Percentiles rank a stretch among this genome's conserved stretches.
Conservation (phyloP, 805 yeast species). For the Sugiyamaella americana region DNA sequence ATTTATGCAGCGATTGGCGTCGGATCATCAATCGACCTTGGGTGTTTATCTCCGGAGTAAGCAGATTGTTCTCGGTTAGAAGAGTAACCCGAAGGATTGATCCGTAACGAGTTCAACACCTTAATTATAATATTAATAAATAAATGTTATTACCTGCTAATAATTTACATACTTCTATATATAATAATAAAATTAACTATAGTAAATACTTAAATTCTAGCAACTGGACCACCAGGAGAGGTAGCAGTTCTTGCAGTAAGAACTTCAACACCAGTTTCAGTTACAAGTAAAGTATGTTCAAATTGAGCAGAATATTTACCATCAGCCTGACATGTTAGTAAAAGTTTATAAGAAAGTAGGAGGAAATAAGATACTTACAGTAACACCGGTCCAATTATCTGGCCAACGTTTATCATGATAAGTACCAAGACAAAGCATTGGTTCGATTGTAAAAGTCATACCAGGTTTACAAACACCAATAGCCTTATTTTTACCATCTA, state of each 20-base stretch:
- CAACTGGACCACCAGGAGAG: constrained; percentile 75
- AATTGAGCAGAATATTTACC: constrained; percentile 91
- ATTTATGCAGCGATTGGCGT: too few species aligned
- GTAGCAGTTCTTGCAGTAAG: constrained; percentile 71
- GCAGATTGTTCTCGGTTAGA: not conserved
- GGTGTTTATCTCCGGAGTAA: not conserved
- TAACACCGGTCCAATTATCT: constrained; percentile 92
- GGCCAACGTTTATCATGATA: constrained; percentile 88
- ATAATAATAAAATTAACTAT: too few species aligned
- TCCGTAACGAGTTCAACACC: too few species aligned
- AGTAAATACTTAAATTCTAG: constrained; percentile 11
- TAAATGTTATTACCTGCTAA: too few species aligned
- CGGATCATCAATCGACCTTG: not conserved
- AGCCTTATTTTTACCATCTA: constrained; percentile 78
- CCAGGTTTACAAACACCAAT: constrained; percentile 94
- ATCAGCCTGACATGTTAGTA: constrained; percentile 38
- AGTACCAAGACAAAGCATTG: constrained; percentile 87
- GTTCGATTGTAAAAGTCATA: constrained; percentile 94
- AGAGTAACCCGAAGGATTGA: not conserved
- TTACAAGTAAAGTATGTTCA: constrained; percentile 86
- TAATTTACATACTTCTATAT: too few species aligned
- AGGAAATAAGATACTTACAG: constrained; percentile 29
- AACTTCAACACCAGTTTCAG: constrained; percentile 90
- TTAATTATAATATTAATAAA: too few species aligned
- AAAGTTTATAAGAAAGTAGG: not conserved